These are phyloP conservation scores for Zymoseptoria crescenta DNA, from an alignment of 2,329 filamentous ascomycete species.

Conservation along the genomic window DNA sequence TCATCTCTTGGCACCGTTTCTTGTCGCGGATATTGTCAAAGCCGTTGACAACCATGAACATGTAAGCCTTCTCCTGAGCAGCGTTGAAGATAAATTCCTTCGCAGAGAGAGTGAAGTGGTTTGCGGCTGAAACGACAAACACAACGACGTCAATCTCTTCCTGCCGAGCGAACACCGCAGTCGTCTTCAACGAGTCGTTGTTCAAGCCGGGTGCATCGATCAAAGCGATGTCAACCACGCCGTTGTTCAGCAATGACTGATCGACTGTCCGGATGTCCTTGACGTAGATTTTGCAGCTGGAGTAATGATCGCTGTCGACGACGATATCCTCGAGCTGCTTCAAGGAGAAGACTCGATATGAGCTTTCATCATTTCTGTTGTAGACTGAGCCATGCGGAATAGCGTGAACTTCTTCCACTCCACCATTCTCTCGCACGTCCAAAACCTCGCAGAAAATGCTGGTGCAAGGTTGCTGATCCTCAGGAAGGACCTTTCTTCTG, in stretches of 20 bases:
- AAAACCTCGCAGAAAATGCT: constrained; percentile 97
- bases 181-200: constrained; percentile 92
- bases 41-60: constrained; percentile 97
- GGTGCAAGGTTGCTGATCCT: constrained; percentile 96
- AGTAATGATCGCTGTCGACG: constrained; percentile 76
- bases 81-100: constrained; percentile 96
- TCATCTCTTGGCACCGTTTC: constrained; percentile 81
- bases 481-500: constrained; percentile 82
- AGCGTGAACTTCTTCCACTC: constrained; percentile 90
- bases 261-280: constrained; percentile 83
- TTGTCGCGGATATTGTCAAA: constrained; percentile 93
- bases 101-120: constrained; percentile 96
- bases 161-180: constrained; percentile 90
- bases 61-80: constrained; percentile 93
- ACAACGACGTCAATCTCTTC: constrained; percentile 99
- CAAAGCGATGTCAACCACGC: constrained; percentile 92
- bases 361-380: constrained; percentile 84
- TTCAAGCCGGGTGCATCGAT: constrained; percentile 96
- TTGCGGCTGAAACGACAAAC: constrained; percentile 94
- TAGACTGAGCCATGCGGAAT: constrained; percentile 76
- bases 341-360: constrained; percentile 79
- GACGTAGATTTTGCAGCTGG: constrained; percentile 95
- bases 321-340: constrained; percentile 81
- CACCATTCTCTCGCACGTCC: constrained; percentile 82
- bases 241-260: constrained; percentile 91